phyloP scores from a whole-genome alignment of 441 rosid species.

The Erodium chrysanthum region DNA sequence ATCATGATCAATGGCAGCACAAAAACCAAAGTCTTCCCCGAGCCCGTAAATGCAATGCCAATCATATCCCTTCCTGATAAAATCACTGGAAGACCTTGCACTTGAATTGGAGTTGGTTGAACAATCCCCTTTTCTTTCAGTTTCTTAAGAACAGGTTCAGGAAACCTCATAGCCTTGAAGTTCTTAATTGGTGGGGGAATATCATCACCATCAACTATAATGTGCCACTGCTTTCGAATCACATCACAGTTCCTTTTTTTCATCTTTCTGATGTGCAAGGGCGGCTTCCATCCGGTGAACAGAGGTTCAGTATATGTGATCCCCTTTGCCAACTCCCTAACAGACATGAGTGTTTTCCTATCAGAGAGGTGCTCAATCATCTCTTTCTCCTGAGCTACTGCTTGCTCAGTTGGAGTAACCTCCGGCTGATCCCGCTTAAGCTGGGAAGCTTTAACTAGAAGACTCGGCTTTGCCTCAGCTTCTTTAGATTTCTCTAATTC shows the following conservation, averaged over 20 bases:
- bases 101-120: slow-evolving; percentile 92
- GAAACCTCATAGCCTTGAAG: slow-evolving; percentile 77
- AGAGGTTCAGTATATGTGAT: slow-evolving; percentile 66
- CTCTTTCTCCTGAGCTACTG: slow-evolving; percentile 76
- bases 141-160: slow-evolving; percentile 51
- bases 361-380: slow-evolving; percentile 82
- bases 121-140: slow-evolving; percentile 78
- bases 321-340: slow-evolving; percentile 82
- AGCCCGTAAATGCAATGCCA: slow-evolving; percentile 26
- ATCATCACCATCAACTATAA: slow-evolving; percentile 77
- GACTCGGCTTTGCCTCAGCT: slow-evolving; percentile 71
- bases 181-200: slow-evolving; percentile 72
- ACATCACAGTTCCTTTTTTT: slow-evolving; percentile 45
- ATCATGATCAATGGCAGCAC: slow-evolving; percentile 25
- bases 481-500: slow-evolving; percentile 52
- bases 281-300: slow-evolving; percentile 76
- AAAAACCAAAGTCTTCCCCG: slow-evolving; percentile 26
- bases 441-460: slow-evolving; percentile 83
- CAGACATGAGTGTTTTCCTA: slow-evolving; percentile 73
- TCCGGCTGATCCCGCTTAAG: slow-evolving; percentile 61
- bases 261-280: slow-evolving; percentile 51
- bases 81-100: slow-evolving; percentile 83
- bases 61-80: slow-evolving; percentile 80
- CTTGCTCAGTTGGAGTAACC: slow-evolving; percentile 38
- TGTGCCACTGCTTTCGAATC: slow-evolving; percentile 82